phyloP scores from a whole-genome alignment of 2,329 filamentous ascomycete genomes.

The Ambrosiella beaveri region DNA sequence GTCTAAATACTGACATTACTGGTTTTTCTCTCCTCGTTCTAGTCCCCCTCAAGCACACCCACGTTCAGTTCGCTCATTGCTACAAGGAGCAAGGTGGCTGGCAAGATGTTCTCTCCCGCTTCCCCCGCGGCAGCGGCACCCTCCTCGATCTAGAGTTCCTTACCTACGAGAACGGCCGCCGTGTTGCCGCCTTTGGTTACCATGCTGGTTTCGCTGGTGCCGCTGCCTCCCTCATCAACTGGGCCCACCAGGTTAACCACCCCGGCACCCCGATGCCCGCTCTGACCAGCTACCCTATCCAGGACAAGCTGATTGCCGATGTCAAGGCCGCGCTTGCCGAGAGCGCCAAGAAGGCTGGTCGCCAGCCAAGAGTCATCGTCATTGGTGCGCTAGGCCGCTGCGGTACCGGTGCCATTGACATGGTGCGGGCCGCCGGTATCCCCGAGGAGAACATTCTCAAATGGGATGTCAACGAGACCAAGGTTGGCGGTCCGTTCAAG shows the following conservation, averaged over 20 bases:
- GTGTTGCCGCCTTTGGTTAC: constrained; percentile 57
- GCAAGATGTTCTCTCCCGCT: constrained; percentile 64
- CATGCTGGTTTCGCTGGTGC: constrained; percentile 61
- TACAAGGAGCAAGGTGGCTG: constrained; percentile 66
- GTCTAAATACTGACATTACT: background rate
- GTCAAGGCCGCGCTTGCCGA: constrained; percentile 54
- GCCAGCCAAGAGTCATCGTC: constrained; percentile 57
- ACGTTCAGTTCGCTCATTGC: constrained; percentile 56
- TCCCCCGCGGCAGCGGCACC: constrained; percentile 56
- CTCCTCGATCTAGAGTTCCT: constrained; percentile 82
- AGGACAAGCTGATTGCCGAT: constrained; percentile 47
- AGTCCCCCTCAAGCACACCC: constrained; percentile 53
- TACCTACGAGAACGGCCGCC: constrained; percentile 46
- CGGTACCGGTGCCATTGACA: constrained; percentile 69
- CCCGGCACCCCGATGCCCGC: constrained; percentile 49
- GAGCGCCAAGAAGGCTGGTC: constrained; percentile 46
- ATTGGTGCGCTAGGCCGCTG: constrained; percentile 77
- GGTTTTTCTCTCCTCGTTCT: background rate
- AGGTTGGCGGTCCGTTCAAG: constrained; percentile 52
- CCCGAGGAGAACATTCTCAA: constrained; percentile 33
- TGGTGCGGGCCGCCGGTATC: constrained; percentile 50
- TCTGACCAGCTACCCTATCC: constrained; percentile 54
- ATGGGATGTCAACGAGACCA: constrained; percentile 64
- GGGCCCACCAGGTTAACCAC: constrained; percentile 67
- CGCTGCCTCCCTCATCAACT: constrained; percentile 59